Evolutionary conservation across 2,329 filamentous ascomycete genomes (phyloP), one percentile per base, ranked within the genome.

Genomic region (Ascocoryne sarcoides): DNA sequence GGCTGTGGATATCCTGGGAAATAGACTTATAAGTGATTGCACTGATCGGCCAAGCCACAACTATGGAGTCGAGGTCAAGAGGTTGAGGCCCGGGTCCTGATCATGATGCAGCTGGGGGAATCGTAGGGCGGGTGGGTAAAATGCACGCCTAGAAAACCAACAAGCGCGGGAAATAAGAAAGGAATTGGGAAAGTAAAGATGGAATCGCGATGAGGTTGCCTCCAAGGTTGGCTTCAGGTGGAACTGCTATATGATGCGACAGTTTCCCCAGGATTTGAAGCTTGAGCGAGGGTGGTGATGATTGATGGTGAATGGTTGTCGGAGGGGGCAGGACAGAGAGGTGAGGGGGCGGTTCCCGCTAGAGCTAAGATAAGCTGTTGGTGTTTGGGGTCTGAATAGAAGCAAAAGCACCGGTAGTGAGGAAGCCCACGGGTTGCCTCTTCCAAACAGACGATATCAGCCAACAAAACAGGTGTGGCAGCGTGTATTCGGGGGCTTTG

Each of bases 21-120:
- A 20, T 36, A 26, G 31, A 42, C 36, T 49, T 49, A 48, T 50
- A 44, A 46, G 46, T 26, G 35, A 38, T 18, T 37, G 28, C 30
- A 37, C 37, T 47, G 32, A 47, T 37, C 29, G 47, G 43, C 40
- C 44, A 26, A 44, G 46, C 46, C 39, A 48, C 37, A 49, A 37
- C 30, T 40, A 45, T 39, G 17, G 36, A 23, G 38, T 41, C 43
- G 46, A 36, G 39, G 46, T 54, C 46, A 53, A 53, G 38, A 45
- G 40, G 49, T 21, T 45, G 38, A 29, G 29, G 42, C 38, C 49
- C 42, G 43, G 50, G 46, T 47, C 40, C 23, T 46, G 52, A 38
- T 52, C 55, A 58, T 58, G 46, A 37, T 52, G 48, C 46, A 53
- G 48, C 50, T 49, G 54, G 40, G 41, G 41, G 32, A 35, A 33